Evolutionary conservation across 371 early-diverging fungal genomes (phyloP).

Genomic region (Cokeromyces recurvatus): DNA sequence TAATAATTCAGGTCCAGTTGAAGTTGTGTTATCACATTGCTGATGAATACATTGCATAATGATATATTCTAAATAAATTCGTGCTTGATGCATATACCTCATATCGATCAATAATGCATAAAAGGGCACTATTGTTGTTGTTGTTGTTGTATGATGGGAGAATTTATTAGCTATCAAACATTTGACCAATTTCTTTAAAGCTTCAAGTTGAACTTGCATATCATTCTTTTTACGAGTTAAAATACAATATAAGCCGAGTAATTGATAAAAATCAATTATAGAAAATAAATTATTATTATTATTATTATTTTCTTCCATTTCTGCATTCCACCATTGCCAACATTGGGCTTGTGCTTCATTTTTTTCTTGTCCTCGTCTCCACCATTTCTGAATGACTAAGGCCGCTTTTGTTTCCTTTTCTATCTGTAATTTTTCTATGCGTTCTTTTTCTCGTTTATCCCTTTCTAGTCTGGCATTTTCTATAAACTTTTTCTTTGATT

Average conservation of each 20-base stretch:
- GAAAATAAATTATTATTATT: background rate
- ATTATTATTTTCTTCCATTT: too few species aligned
- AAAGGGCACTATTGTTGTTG: conserved; percentile 11
- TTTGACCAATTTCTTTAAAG: conserved; percentile 13
- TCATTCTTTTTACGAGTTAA: conserved; percentile 3
- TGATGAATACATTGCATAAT: conserved; percentile 24
- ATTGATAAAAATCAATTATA: conserved; percentile 16
- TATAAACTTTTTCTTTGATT: conserved; percentile 32
- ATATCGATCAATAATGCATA: conserved; percentile 28
- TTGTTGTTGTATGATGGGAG: background rate
- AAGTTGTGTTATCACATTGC: conserved; percentile 16
- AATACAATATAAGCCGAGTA: conserved; percentile 24
- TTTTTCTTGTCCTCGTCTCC: conserved; percentile 16
- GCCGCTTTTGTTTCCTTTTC: conserved; percentile 19
- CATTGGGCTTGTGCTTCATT: conserved; percentile 4
- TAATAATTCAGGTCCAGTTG: conserved; percentile 47
- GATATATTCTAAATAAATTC: conserved; percentile 15
- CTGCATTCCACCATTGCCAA: conserved; percentile 27
- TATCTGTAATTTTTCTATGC: conserved; percentile 11
- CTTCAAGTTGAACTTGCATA: background rate
- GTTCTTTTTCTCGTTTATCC: conserved; percentile 33
- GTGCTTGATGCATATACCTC: conserved; percentile 18
- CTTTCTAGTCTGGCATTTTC: conserved; percentile 32
- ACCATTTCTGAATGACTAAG: conserved; percentile 25
- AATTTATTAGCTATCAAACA: conserved; percentile 16